These are phyloP conservation scores for Gypsophila paniculata DNA, from an alignment of 179 eudicot genomes.

Conservation along the genomic window DNA sequence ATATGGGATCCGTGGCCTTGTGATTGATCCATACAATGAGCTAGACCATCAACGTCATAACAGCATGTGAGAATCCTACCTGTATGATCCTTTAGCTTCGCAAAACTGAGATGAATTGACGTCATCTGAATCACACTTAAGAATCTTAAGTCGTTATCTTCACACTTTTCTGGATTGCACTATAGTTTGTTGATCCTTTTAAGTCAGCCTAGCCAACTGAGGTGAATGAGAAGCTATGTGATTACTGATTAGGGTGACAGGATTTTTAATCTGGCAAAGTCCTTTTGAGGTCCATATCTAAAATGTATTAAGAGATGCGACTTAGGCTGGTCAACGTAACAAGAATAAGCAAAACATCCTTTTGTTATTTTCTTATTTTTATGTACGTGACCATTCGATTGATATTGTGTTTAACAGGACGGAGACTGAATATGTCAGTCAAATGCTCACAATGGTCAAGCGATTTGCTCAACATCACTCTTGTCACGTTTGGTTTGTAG, in stretches of 20 bases:
- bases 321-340: no score
- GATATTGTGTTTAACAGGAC: constrained; percentile 55
- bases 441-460: constrained; percentile 83
- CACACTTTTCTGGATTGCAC: background rate
- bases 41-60: constrained; percentile 89
- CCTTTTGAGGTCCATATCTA: no score
- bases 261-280: no score
- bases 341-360: no score
- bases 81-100: background rate
- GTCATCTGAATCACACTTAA: background rate
- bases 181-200: background rate
- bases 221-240: background rate
- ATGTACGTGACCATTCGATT: background rate
- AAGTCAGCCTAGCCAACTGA: background rate
- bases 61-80: constrained; percentile 49
- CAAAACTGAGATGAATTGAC: background rate
- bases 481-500: constrained; percentile 99
- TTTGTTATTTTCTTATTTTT: background rate
- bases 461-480: constrained; percentile 95
- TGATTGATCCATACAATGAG: constrained; percentile 96
- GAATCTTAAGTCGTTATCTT: background rate
- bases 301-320: background rate
- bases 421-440: constrained; percentile 96
- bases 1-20: constrained; percentile 93
- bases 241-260: background rate